Evolutionary conservation across 2,329 filamentous ascomycete species (phyloP).

Genomic region (Zalaria sp.): DNA sequence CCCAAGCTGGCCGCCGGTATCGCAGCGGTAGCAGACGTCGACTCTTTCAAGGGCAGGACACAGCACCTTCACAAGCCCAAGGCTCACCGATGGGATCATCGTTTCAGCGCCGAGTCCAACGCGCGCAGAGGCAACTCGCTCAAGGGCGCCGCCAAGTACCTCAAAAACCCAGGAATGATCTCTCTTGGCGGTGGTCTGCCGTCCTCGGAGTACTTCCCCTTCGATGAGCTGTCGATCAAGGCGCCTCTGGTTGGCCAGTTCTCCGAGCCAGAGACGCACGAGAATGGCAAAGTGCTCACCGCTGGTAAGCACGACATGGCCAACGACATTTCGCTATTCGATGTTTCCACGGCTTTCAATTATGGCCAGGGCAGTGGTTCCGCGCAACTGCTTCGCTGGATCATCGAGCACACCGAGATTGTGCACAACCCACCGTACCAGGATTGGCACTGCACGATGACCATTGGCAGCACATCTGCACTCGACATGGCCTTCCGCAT

Average conservation of each 20-base stretch:
- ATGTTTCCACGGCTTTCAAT: conserved; percentile 81
- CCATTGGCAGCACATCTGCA: conserved; percentile 71
- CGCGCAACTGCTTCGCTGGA: conserved; percentile 74
- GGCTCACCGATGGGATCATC: conserved; percentile 65
- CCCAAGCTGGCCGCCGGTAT: conserved; percentile 60
- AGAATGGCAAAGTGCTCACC: conserved; percentile 44
- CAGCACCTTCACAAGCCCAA: conserved; percentile 52
- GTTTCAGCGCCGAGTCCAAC: conserved; percentile 40
- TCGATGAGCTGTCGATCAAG: conserved; percentile 62
- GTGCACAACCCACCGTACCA: conserved; percentile 75
- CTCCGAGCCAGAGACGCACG: conserved; percentile 50
- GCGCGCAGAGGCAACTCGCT: conserved; percentile 42
- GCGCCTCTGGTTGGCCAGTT: conserved; percentile 58
- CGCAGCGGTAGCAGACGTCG: conserved; percentile 63
- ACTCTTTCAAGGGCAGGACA: conserved; percentile 62
- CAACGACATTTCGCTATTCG: conserved; percentile 48
- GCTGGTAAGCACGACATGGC: conserved; percentile 75
- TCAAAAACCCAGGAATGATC: conserved; percentile 73
- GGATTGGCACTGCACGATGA: conserved; percentile 79
- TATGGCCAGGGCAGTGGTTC: conserved; percentile 81
- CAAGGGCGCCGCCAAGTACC: conserved; percentile 66
- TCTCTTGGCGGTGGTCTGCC: conserved; percentile 87
- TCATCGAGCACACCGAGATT: conserved; percentile 92
- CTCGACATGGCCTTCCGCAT: conserved; percentile 75
- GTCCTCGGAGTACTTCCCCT: conserved; percentile 82